A percentile compares a stretch with the other conserved stretches of the same genome.
These are phyloP conservation scores for Curvularia sp. DNA, from an alignment of 2,329 filamentous ascomycete genomes.

Conservation along the genomic window DNA sequence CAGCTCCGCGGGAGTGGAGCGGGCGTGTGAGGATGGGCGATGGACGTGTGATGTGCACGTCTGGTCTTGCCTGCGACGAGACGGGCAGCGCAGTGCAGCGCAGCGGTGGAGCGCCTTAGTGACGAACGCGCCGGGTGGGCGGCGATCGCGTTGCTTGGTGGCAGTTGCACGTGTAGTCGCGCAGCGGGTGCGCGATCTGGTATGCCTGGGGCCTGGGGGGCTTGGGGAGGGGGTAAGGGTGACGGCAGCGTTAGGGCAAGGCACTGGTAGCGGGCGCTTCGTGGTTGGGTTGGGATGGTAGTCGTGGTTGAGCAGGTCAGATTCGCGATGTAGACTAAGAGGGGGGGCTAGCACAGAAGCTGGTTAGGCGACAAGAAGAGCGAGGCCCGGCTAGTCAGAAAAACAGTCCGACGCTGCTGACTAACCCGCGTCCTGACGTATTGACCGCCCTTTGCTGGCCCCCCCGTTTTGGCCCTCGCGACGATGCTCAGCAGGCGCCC, in stretches of 20 bases:
- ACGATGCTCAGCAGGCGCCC: constrained; percentile 1
- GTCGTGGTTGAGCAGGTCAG: constrained; percentile 38
- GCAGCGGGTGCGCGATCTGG: constrained; percentile 33
- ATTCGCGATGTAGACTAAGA: constrained; percentile 50
- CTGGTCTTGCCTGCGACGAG: too few species aligned
- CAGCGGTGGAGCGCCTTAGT: constrained; percentile 21
- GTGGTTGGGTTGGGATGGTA: constrained; percentile 21
- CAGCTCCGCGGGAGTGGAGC: constrained; percentile 12
- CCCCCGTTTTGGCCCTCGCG: constrained; percentile 4
- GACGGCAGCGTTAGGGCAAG: constrained; percentile 38
- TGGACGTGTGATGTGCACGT: constrained; percentile 16
- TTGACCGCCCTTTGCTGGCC: constrained; percentile 21
- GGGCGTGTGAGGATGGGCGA: constrained; percentile 17
- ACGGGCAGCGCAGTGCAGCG: constrained; percentile 9
- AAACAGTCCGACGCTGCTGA: constrained; percentile 31
- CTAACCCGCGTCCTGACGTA: constrained; percentile 23
- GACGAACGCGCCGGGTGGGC: constrained; percentile 27
- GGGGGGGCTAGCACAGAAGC: constrained; percentile 30
- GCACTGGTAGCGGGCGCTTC: constrained; percentile 27
- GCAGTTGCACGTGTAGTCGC: constrained; percentile 45
- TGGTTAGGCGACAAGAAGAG: constrained; percentile 45
- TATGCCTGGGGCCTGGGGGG: constrained; percentile 24
- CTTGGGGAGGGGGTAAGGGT: constrained; percentile 2
- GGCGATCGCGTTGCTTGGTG: constrained; percentile 30
- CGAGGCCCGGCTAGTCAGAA: constrained; percentile 22